phyloP scores from a whole-genome alignment of 1,284 basidiomycete species.

The Schizopora paradoxa region DNA sequence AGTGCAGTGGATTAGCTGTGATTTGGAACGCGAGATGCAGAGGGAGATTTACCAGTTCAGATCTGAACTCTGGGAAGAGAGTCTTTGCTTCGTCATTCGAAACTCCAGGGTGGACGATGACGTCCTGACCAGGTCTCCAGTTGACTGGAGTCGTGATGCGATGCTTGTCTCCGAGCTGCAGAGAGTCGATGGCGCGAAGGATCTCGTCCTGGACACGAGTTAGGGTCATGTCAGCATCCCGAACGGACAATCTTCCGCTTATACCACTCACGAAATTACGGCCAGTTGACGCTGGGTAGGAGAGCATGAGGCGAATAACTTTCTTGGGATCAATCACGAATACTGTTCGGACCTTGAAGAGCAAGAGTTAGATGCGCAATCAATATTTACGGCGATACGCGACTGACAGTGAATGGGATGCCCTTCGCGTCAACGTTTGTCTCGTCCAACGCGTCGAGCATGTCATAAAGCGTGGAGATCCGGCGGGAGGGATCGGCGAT shows the following conservation, averaged over 20 bases:
- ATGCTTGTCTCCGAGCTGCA: conserved; percentile 93
- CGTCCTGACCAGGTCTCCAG: conserved; percentile 91
- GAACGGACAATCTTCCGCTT: not conserved
- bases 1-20: not conserved
- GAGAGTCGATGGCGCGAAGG: conserved; percentile 77
- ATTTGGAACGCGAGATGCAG: not conserved
- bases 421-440: conserved; percentile 95
- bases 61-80: conserved; percentile 71
- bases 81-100: conserved; percentile 84
- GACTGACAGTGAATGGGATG: conserved; percentile 69
- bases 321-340: conserved; percentile 93
- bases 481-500: conserved; percentile 90
- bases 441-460: conserved; percentile 93
- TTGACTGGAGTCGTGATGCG: conserved; percentile 84
- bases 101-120: conserved; percentile 92
- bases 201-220: conserved; percentile 58
- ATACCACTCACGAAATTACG: conserved; percentile 51
- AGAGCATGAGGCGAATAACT: conserved; percentile 82
- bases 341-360: conserved; percentile 82
- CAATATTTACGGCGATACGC: conserved; percentile 9
- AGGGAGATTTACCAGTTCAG: conserved; percentile 53
- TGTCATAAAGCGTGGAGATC: conserved; percentile 84
- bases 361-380: not conserved
- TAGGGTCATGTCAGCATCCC: not conserved
- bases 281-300: conserved; percentile 87